A percentile compares a stretch with the other conserved stretches of the same genome.
Evolutionary conservation across 75 land plant species (phyloP).

Genomic region (Cryptomeria japonica): DNA sequence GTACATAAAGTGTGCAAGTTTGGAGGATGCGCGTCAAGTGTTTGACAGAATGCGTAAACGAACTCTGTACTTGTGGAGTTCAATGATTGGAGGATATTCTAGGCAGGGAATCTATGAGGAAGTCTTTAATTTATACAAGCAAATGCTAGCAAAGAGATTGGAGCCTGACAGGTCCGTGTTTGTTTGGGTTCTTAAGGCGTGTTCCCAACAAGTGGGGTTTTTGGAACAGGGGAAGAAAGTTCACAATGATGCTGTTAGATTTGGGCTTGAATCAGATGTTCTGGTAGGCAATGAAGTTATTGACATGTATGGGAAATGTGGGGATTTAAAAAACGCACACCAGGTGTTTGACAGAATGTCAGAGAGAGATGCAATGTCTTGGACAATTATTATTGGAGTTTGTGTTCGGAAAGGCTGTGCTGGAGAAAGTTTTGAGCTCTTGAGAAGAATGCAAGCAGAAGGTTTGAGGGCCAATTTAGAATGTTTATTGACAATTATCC

Average conservation of each 20-base stretch:
- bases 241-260: slow-evolving; percentile 10
- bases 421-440: slow-evolving; percentile 31
- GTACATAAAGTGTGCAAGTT: slow-evolving; percentile 18
- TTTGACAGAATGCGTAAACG: slow-evolving; percentile 10
- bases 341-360: slow-evolving; percentile 43
- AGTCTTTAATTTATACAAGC: slow-evolving; percentile 20
- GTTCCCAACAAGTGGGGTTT: neutral
- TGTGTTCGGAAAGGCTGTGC: slow-evolving; percentile 24
- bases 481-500: slow-evolving; percentile 4
- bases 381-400: slow-evolving; percentile 57
- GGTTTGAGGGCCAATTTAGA: slow-evolving; percentile 18
- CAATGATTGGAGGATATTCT: slow-evolving; percentile 17
- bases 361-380: slow-evolving; percentile 49
- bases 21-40: slow-evolving; percentile 18
- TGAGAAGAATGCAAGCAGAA: slow-evolving; percentile 17
- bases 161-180: slow-evolving; percentile 26
- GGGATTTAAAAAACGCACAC: slow-evolving; percentile 32
- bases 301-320: slow-evolving; percentile 38
- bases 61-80: slow-evolving; percentile 18
- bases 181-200: slow-evolving; percentile 16
- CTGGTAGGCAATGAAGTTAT: slow-evolving; percentile 23
- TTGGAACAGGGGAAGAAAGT: slow-evolving; percentile 19
- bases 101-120: slow-evolving; percentile 8
- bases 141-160: slow-evolving; percentile 29
- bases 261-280: slow-evolving; percentile 17